Base-by-base conservation (phyloP, 1,284 basidiomycete genomes). In the Trametes sp. region DNA sequence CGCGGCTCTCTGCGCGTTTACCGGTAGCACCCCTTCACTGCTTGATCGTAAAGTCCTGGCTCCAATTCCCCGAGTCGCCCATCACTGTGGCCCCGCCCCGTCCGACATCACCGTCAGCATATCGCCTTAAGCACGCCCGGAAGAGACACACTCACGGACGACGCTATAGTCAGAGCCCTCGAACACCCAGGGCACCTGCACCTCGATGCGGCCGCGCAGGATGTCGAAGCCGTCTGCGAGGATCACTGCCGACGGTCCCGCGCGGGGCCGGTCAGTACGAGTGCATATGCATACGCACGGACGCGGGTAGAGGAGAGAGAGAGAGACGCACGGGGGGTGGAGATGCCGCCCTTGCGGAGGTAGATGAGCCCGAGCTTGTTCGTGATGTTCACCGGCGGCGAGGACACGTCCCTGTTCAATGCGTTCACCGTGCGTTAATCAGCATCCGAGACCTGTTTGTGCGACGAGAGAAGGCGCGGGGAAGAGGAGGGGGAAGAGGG, bases 381-480 rank as follows among this genome's bases (percentile, higher is more conserved):
- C 14, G 82, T 83, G 67, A 85, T 79, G 28, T 83, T 63, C 7
- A 56, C 28, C 13, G 82, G 83, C 23, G 77, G 57, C 38, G 72
- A 60, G 4, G 78, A 44, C 73, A 56, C 38, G 72, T 65, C 54
- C 54, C 54, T 55, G 21, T 29, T 81, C 24, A 50, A n/a, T n/a
- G n/a, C n/a, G n/a, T n/a, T n/a, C n/a, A n/a, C n/a, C n/a, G n/a
- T n/a, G n/a, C n/a, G n/a, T n/a, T n/a, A n/a, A n/a, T n/a, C n/a
- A n/a, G n/a, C n/a, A n/a, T n/a, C n/a, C n/a, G n/a, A n/a, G n/a
- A n/a, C n/a, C n/a, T n/a, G n/a, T n/a, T n/a, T n/a, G n/a, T n/a
- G n/a, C n/a, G n/a, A n/a, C n/a, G n/a, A n/a, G n/a, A n/a, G n/a
- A n/a, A n/a, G n/a, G n/a, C n/a, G n/a, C n/a, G n/a, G n/a, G n/a